Conservation (phyloP, 2,329 filamentous ascomycete species). For the Pestalotiopsis sp. region DNA sequence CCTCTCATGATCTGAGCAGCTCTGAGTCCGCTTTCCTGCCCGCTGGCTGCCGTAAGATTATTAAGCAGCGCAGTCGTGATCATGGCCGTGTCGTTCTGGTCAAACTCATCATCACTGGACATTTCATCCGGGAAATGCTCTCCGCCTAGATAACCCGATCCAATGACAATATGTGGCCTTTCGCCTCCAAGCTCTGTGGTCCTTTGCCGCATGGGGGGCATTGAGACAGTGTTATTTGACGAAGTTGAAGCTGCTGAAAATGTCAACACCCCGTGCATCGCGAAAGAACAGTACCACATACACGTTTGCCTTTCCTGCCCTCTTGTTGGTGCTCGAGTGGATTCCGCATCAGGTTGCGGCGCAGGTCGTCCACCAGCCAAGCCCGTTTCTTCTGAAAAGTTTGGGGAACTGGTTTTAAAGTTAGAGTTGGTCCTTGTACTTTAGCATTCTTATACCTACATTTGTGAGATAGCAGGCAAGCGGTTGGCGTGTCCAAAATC, state of each 20-base stretch:
- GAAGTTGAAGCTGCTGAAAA: neutral
- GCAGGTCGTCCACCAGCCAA: too few relatives aligned
- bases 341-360: neutral
- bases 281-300: neutral
- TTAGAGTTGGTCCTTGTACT: too few relatives aligned
- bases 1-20: conserved; percentile 47
- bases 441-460: neutral
- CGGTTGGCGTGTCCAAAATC: conserved; percentile 1
- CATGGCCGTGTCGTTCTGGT: conserved; percentile 12
- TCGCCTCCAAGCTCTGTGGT: neutral
- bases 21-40: conserved; percentile 28
- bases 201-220: conserved; percentile 8
- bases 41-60: neutral
- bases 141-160: too few relatives aligned
- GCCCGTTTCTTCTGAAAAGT: neutral
- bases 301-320: conserved; percentile 2
- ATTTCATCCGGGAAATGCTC: neutral
- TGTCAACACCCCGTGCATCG: neutral
- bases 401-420: neutral
- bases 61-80: conserved; percentile 19
- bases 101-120: conserved; percentile 20
- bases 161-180: neutral
- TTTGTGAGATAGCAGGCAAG: conserved; percentile 6
- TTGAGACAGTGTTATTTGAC: neutral
- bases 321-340: neutral